Conservation (phyloP, 306 rosid genomes). For the Lathyrus aphaca region DNA sequence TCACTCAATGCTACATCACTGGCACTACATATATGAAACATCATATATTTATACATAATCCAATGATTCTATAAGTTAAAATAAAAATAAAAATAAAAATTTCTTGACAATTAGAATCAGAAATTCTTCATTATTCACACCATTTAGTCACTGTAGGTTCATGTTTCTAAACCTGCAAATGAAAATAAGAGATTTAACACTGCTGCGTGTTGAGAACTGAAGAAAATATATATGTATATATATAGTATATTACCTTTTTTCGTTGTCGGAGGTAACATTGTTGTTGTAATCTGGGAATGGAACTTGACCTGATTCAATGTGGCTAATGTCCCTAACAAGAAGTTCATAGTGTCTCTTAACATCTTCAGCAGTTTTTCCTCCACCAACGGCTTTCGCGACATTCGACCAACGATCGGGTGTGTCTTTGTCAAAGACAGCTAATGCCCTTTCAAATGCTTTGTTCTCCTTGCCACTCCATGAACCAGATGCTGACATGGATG, state of each 20-base stretch:
- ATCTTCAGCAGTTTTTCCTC: slow-evolving; percentile 71
- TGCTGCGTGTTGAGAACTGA: too few species aligned
- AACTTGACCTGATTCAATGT: slow-evolving; percentile 75
- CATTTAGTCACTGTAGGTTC: slow-evolving; percentile 55
- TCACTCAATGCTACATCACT: slow-evolving; percentile 30
- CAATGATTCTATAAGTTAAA: slow-evolving; percentile 15
- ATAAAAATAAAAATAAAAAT: not conserved
- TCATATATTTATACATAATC: not conserved
- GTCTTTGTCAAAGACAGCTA: slow-evolving; percentile 83
- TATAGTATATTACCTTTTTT: slow-evolving; percentile 51
- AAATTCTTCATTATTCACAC: slow-evolving; percentile 27
- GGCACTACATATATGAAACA: slow-evolving; percentile 21
- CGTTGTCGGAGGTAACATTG: slow-evolving; percentile 41
- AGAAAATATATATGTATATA: too few species aligned
- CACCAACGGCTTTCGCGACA: slow-evolving; percentile 77
- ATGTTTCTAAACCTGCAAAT: slow-evolving; percentile 68
- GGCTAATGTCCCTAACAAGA: slow-evolving; percentile 70
- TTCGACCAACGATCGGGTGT: slow-evolving; percentile 90
- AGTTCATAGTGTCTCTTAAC: slow-evolving; percentile 79
- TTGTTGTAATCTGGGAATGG: slow-evolving; percentile 74
- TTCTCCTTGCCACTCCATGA: slow-evolving; percentile 87
- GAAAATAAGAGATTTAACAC: too few species aligned
- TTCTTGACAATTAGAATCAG: slow-evolving; percentile 16
- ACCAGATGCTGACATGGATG: slow-evolving; percentile 70
- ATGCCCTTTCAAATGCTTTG: slow-evolving; percentile 88